Conservation (phyloP, 1,284 basidiomycete genomes). For the Cryptococcus jaspeensis region DNA sequence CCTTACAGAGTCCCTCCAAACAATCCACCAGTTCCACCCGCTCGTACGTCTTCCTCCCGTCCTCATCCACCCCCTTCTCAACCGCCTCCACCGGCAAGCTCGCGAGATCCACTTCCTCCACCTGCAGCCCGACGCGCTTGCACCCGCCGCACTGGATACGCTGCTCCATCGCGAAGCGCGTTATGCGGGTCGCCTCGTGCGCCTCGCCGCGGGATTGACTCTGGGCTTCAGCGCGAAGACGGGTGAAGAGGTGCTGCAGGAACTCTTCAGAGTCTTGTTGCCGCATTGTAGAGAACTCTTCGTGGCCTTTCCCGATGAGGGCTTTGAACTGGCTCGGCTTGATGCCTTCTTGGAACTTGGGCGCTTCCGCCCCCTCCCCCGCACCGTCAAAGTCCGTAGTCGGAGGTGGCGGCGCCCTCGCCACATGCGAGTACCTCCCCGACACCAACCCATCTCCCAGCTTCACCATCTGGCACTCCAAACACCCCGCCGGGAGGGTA, state of each 20-base stretch:
- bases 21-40: slow-evolving; percentile 69
- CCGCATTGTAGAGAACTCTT: slow-evolving; percentile 93
- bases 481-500: slow-evolving; percentile 72
- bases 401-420: slow-evolving; percentile 39
- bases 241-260: slow-evolving; percentile 73
- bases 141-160: slow-evolving; percentile 80
- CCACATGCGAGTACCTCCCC: slow-evolving; percentile 80
- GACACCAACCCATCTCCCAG: slow-evolving; percentile 88
- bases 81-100: slow-evolving; percentile 75
- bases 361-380: slow-evolving; percentile 20
- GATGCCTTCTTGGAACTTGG: slow-evolving; percentile 79
- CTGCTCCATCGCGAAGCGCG: slow-evolving; percentile 82
- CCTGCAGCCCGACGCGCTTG: slow-evolving; percentile 80
- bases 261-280: slow-evolving; percentile 99
- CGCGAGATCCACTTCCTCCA: slow-evolving; percentile 73
- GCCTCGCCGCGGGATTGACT: slow-evolving; percentile 50
- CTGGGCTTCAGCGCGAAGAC: slow-evolving; percentile 66
- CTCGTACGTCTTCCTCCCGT: slow-evolving; percentile 66
- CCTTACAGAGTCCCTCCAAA: slow-evolving; percentile 64
- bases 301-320: slow-evolving; percentile 86
- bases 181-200: slow-evolving; percentile 68
- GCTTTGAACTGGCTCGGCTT: slow-evolving; percentile 83
- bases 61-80: slow-evolving; percentile 58
- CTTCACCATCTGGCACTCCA: slow-evolving; percentile 95
- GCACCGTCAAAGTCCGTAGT: slow-evolving; percentile 36